Conservation (phyloP, 176 grass and related monocot species). For the Poa pratensis region DNA sequence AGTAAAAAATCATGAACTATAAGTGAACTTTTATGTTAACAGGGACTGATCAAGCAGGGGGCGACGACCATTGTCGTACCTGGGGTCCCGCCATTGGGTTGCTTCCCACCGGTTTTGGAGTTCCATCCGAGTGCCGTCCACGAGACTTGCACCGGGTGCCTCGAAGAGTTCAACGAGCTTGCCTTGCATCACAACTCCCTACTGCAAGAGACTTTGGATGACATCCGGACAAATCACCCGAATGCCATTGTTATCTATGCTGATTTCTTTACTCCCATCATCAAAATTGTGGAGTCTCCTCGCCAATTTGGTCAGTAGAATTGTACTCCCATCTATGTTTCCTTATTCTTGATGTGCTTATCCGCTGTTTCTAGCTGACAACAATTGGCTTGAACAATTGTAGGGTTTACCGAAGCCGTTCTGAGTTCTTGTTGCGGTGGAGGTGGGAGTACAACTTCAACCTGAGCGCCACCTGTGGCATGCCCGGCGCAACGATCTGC, state of each 20-base stretch:
- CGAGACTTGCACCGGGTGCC: constrained; percentile 49
- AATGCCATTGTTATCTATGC: constrained; percentile 37
- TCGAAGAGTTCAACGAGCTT: constrained; percentile 52
- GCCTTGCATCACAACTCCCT: constrained; percentile 53
- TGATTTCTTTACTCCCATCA: constrained; percentile 45
- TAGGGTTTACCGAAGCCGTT: constrained; percentile 37
- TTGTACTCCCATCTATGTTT: background rate
- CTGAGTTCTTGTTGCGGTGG: constrained; percentile 58
- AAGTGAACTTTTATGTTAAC: background rate
- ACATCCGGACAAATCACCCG: background rate
- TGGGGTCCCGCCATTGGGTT: constrained; percentile 63
- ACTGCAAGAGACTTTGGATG: constrained; percentile 18
- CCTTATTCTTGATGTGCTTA: background rate
- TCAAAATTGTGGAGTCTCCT: constrained; percentile 30
- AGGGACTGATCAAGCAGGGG: constrained; percentile 57
- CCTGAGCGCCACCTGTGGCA: constrained; percentile 31
- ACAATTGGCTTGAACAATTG: background rate
- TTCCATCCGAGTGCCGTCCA: constrained; percentile 32
- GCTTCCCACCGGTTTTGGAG: constrained; percentile 36
- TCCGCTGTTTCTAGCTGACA: background rate
- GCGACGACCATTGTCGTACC: constrained; percentile 54
- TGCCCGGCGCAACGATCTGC: constrained; percentile 37
- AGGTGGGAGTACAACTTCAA: constrained; percentile 64
- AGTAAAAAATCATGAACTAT: no score
- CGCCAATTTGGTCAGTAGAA: background rate